Percentiles rank a stretch among this genome's conserved stretches.
Evolutionary conservation across 352 stramenopile genomes (phyloP).

Genomic region (Phytophthora pinifolia): DNA sequence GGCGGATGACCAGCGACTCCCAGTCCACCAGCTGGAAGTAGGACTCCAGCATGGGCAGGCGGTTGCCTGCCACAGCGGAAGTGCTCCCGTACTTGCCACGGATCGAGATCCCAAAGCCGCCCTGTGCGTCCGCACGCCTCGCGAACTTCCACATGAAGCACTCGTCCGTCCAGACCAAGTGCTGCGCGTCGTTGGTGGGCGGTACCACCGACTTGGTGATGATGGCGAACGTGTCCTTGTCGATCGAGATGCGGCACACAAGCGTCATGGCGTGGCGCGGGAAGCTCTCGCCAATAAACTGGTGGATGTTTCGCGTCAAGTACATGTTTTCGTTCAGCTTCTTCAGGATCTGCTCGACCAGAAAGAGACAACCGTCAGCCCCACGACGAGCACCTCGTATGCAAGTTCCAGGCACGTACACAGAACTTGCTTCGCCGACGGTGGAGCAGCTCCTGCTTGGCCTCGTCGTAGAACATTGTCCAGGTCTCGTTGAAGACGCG

Average conservation of each 20-base stretch:
- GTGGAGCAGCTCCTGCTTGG: constrained; percentile 68
- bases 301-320: constrained; percentile 84
- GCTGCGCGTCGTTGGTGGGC: constrained; percentile 76
- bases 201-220: constrained; percentile 82
- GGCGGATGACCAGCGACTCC: constrained; percentile 80
- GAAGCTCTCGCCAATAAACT: constrained; percentile 88
- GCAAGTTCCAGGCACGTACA: constrained; percentile 40
- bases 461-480: constrained; percentile 73
- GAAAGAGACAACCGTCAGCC: constrained; percentile 4
- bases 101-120: constrained; percentile 77
- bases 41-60: constrained; percentile 82
- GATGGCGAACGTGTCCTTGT: constrained; percentile 81
- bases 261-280: constrained; percentile 82
- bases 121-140: constrained; percentile 45
- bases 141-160: constrained; percentile 87
- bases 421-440: constrained; percentile 82
- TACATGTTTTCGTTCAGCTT: constrained; percentile 88
- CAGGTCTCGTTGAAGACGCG: constrained; percentile 82
- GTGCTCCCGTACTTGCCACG: constrained; percentile 82
- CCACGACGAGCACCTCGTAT: neutral
- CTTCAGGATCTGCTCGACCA: constrained; percentile 62
- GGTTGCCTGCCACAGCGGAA: constrained; percentile 77
- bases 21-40: constrained; percentile 87
- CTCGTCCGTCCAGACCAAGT: constrained; percentile 88
- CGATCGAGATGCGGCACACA: constrained; percentile 80